Percentiles rank a stretch among this genome's conserved stretches.
phyloP scores from a whole-genome alignment of 1,139 yeast species.

The Blastobotrys malaysiensis region DNA sequence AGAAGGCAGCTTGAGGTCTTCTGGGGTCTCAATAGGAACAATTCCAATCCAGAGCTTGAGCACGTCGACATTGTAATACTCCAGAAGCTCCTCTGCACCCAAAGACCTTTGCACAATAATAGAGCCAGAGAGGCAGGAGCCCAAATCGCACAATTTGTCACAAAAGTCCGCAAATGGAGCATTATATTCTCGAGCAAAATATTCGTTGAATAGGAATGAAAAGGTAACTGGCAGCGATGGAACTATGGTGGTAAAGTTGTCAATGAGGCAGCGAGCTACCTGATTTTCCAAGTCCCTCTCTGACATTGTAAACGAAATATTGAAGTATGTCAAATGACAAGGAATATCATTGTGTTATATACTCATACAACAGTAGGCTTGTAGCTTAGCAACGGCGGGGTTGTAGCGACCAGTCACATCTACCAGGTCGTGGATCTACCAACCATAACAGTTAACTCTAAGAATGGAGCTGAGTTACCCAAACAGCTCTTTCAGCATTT shows the following conservation, averaged over 20 bases:
- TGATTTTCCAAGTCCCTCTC: background rate
- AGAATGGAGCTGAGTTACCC: too few relatives aligned
- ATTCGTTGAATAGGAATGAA: background rate
- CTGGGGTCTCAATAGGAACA: background rate
- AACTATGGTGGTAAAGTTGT: background rate
- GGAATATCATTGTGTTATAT: background rate
- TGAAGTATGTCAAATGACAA: background rate
- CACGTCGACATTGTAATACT: constrained; percentile 3
- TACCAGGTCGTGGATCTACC: too few relatives aligned
- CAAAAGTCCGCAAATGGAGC: background rate
- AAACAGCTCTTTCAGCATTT: too few relatives aligned
- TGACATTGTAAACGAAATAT: background rate
- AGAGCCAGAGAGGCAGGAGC: background rate
- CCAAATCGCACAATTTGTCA: background rate
- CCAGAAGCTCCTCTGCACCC: background rate
- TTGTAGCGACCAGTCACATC: too few relatives aligned
- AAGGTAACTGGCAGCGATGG: constrained; percentile 1
- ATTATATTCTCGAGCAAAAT: background rate
- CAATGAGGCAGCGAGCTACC: constrained; percentile 2
- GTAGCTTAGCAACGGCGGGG: too few relatives aligned
- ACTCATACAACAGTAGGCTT: too few relatives aligned
- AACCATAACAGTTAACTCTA: too few relatives aligned
- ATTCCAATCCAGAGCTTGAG: constrained; percentile 3
- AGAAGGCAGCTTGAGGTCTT: background rate
- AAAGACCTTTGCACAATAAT: background rate